phyloP scores from a whole-genome alignment of 164 flowering plant species.

The Sedum album region DNA sequence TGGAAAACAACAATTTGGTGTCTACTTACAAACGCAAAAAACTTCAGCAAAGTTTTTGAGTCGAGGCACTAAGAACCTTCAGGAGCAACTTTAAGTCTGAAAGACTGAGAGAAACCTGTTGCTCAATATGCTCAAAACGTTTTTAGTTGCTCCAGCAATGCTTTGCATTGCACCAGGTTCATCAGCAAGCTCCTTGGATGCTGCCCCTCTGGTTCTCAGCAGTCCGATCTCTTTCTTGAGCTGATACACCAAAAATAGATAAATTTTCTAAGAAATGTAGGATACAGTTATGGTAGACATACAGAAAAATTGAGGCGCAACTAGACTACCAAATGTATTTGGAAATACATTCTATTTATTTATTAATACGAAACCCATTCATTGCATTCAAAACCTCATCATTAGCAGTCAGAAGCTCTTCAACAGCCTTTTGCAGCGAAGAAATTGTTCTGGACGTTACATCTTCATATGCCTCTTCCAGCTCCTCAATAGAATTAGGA shows the following conservation, averaged over 20 bases:
- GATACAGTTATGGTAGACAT: background rate
- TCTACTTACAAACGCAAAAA: background rate
- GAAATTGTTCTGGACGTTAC: conserved; percentile 30
- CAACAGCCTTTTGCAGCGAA: conserved; percentile 37
- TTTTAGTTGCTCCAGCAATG: conserved; percentile 8
- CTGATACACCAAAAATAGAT: conserved; percentile 17
- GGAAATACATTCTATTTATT: background rate
- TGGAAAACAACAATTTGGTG: background rate
- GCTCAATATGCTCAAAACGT: conserved; percentile 8
- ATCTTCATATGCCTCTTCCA: conserved; percentile 42
- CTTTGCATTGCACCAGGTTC: background rate
- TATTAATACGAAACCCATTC: background rate
- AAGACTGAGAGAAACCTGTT: conserved; percentile 9
- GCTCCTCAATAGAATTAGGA: conserved; percentile 30
- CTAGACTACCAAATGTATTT: background rate
- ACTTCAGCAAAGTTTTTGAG: background rate
- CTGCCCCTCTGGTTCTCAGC: conserved; percentile 28
- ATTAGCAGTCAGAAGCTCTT: conserved; percentile 30
- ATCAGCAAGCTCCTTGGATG: conserved; percentile 10
- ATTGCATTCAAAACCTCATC: conserved; percentile 35
- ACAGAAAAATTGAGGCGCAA: background rate
- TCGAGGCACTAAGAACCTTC: background rate
- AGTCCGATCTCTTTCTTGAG: conserved; percentile 36
- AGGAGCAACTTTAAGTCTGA: background rate
- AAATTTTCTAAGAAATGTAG: background rate